Percentiles rank a stretch among this genome's conserved stretches.
Conservation (phyloP, 768 basidiomycete genomes). For the Cyathus striatus region DNA sequence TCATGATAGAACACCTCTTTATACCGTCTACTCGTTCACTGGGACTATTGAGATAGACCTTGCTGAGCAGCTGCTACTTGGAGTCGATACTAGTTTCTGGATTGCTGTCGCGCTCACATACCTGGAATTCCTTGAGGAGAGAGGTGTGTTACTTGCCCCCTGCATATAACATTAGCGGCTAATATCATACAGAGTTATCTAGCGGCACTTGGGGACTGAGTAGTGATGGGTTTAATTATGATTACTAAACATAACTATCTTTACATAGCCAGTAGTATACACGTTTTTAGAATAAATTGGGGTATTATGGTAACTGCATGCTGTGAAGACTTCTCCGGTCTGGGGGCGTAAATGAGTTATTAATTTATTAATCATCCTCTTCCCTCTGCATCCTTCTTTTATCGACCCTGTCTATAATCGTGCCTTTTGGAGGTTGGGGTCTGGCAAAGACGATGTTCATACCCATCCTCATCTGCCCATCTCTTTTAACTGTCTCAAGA, state of each 20-base stretch:
- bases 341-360: background rate
- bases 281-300: background rate
- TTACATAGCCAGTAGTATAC: background rate
- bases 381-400: too few species aligned
- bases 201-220: conserved; percentile 43
- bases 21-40: conserved; percentile 50
- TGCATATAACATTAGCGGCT: background rate
- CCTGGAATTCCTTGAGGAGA: conserved; percentile 70
- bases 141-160: conserved; percentile 47
- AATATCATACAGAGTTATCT: conserved; percentile 43
- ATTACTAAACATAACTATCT: conserved; percentile 3
- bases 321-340: background rate
- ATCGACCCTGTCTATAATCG: too few species aligned
- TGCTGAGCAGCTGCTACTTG: conserved; percentile 49
- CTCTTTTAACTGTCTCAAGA: too few species aligned
- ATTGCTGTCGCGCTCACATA: conserved; percentile 71
- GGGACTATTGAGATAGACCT: conserved; percentile 64
- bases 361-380: too few species aligned
- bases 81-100: conserved; percentile 77
- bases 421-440: too few species aligned
- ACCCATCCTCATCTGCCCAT: too few species aligned
- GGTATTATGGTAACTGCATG: background rate
- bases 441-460: too few species aligned
- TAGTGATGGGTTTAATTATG: background rate
- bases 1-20: conserved; percentile 66